Conservation (phyloP, 345 rosid genomes). For the Salix brachista region DNA sequence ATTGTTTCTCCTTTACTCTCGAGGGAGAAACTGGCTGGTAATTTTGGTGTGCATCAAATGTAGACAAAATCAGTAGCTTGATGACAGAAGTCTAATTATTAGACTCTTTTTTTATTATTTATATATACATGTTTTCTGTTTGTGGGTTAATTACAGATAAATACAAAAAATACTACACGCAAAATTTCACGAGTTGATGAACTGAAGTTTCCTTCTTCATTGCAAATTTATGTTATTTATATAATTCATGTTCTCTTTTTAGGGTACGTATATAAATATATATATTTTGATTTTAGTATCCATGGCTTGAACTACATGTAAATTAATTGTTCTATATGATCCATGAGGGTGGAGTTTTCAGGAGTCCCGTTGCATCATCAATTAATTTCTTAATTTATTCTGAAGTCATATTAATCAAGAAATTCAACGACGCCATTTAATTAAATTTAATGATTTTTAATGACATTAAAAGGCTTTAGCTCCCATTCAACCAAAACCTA, state of each 20-base stretch:
- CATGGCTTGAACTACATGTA: background rate
- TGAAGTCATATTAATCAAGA: background rate
- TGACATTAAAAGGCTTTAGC: background rate
- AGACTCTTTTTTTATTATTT: background rate
- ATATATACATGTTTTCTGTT: background rate
- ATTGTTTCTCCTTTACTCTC: constrained; percentile 1
- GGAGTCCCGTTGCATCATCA: background rate
- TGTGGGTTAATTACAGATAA: background rate
- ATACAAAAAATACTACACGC: background rate
- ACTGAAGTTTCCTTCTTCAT: background rate
- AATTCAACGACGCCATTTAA: constrained; percentile 5
- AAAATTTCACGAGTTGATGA: background rate
- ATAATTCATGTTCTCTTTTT: no score
- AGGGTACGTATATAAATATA: no score
- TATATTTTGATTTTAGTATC: background rate
- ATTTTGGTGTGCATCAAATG: background rate
- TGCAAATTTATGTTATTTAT: background rate
- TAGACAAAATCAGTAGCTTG: constrained; percentile 3
- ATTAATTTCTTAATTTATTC: background rate
- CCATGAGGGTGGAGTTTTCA: background rate
- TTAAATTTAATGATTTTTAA: background rate
- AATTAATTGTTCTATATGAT: background rate
- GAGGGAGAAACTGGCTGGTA: background rate
- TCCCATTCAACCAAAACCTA: background rate
- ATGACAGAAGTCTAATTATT: constrained; percentile 2